Percentiles rank a stretch among this genome's conserved stretches.
Evolutionary conservation across 495 filamentous ascomycete genomes (phyloP).

Genomic region (Delitschia confertaspora): DNA sequence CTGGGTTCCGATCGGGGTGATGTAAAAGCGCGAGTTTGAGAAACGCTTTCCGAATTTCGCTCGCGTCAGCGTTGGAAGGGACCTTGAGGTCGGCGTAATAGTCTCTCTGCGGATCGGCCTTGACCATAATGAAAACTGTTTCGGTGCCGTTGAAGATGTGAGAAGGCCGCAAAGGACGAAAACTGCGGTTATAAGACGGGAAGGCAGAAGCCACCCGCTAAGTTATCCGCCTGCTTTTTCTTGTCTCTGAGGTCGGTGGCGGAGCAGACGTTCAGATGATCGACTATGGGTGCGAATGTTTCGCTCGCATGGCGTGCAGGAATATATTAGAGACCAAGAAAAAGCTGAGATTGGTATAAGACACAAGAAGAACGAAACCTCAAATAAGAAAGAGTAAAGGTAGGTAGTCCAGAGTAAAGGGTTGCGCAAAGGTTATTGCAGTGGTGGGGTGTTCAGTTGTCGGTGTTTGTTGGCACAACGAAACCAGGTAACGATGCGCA

Average conservation of each 20-base stretch:
- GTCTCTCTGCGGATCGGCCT: constrained; percentile 42
- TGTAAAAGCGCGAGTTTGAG: constrained; percentile 74
- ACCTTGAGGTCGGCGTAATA: constrained; percentile 84
- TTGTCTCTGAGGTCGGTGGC: constrained; percentile 3
- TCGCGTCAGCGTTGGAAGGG: constrained; percentile 48
- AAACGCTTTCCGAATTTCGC: constrained; percentile 80
- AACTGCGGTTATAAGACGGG: neutral
- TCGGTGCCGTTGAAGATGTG: neutral
- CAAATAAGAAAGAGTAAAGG: too few relatives aligned
- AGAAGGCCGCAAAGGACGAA: neutral
- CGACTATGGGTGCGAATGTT: constrained; percentile 1
- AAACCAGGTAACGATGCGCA: too few relatives aligned
- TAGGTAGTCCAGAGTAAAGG: too few relatives aligned
- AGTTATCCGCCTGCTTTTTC: neutral
- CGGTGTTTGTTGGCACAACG: too few relatives aligned
- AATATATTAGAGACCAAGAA: too few relatives aligned
- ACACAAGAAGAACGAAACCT: too few relatives aligned
- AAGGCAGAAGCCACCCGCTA: constrained; percentile 9
- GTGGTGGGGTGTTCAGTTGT: too few relatives aligned
- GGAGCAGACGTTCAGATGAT: constrained; percentile 15
- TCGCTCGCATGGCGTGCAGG: constrained; percentile 7
- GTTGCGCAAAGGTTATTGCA: too few relatives aligned
- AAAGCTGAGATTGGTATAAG: neutral
- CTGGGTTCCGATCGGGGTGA: constrained; percentile 85
- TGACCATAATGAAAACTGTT: constrained; percentile 28